These are phyloP conservation scores for Fusarium subtropicale DNA, from an alignment of 2,329 filamentous ascomycete species.

Conservation along the genomic window DNA sequence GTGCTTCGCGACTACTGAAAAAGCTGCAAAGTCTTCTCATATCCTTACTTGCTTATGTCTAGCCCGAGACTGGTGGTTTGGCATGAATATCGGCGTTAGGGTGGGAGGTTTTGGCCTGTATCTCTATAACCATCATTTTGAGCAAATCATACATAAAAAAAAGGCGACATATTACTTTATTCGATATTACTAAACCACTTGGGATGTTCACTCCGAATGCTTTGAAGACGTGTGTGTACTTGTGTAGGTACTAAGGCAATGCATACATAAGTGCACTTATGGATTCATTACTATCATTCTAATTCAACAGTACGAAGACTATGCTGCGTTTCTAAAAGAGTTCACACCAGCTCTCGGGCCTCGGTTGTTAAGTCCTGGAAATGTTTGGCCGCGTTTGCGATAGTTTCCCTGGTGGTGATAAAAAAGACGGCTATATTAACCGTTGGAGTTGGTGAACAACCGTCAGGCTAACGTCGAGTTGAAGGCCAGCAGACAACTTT, in stretches of 20 bases:
- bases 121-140: slow-evolving; percentile 14
- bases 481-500: too few species aligned
- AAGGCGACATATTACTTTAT: not conserved
- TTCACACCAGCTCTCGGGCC: not conserved
- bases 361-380: not conserved
- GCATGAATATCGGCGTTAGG: slow-evolving; percentile 12
- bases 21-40: not conserved
- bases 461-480: not conserved
- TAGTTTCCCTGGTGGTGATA: too few species aligned
- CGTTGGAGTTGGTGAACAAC: not conserved
- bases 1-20: slow-evolving; percentile 80
- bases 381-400: not conserved
- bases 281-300: not conserved
- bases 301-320: not conserved
- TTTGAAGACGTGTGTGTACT: not conserved
- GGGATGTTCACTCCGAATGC: too few species aligned
- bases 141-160: slow-evolving; percentile 1
- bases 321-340: too few species aligned
- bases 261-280: not conserved
- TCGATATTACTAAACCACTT: not conserved
- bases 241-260: too few species aligned
- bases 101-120: slow-evolving; percentile 13
- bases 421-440: slow-evolving; percentile 12
- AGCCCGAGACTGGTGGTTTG: slow-evolving; percentile 2
- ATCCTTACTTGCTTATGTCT: slow-evolving; percentile 1